A percentile compares a stretch with the other conserved stretches of the same genome.
phyloP scores from a whole-genome alignment of 148 eudicot genomes.

The Chenopodium berlandieri region DNA sequence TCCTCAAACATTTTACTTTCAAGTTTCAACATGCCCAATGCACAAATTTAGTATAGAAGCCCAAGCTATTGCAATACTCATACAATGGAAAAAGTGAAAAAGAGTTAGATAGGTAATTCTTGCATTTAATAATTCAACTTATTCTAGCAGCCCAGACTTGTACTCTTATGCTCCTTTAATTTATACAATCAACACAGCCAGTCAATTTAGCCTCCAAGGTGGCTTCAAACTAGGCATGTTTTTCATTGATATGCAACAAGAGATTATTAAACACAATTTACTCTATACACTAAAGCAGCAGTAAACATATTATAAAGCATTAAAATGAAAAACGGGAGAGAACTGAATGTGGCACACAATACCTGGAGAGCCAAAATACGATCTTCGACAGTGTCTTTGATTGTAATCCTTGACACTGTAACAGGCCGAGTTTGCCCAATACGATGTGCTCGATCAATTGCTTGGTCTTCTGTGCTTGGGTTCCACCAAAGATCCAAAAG shows the following conservation, averaged over 20 bases:
- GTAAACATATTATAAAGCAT: slow-evolving; percentile 3
- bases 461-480: slow-evolving; percentile 99
- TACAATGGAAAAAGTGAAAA: too few relatives aligned
- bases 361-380: slow-evolving; percentile 96
- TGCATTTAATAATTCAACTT: too few relatives aligned
- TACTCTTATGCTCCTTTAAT: too few relatives aligned
- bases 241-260: background rate
- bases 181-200: too few relatives aligned
- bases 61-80: too few relatives aligned
- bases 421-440: slow-evolving; percentile 99
- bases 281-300: background rate
- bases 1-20: too few relatives aligned
- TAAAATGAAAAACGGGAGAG: background rate
- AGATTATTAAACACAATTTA: background rate
- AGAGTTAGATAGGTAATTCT: too few relatives aligned
- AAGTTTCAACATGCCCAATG: too few relatives aligned
- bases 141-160: too few relatives aligned
- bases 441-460: slow-evolving; percentile 96
- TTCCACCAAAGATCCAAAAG: slow-evolving; percentile 99
- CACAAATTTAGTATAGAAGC: too few relatives aligned
- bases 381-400: slow-evolving; percentile 93
- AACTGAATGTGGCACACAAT: slow-evolving; percentile 4
- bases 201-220: too few relatives aligned
- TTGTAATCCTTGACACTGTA: slow-evolving; percentile 83
- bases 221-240: too few relatives aligned